These are phyloP conservation scores for Nicotiana undulata DNA, from an alignment of 257 asterid genomes.

Conservation along the genomic window DNA sequence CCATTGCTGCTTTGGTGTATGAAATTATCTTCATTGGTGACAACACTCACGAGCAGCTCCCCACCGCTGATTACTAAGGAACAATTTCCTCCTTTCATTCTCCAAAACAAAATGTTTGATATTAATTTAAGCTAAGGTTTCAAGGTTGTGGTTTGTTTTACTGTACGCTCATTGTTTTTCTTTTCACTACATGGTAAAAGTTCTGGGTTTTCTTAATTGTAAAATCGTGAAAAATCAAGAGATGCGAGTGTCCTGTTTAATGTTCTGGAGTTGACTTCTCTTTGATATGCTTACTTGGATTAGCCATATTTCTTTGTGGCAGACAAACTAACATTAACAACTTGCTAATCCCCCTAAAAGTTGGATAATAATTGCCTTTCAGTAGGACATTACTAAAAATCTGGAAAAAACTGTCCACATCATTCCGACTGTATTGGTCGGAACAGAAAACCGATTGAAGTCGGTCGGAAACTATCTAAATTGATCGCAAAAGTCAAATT, in stretches of 20 bases:
- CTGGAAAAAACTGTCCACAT: too few relatives aligned
- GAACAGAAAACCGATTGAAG: too few relatives aligned
- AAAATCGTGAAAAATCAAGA: not conserved
- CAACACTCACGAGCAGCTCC: slow-evolving; percentile 50
- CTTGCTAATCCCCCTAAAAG: not conserved
- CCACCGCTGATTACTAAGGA: slow-evolving; percentile 39
- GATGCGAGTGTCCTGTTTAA: not conserved
- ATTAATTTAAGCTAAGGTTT: not conserved
- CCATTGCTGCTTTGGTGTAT: slow-evolving; percentile 52
- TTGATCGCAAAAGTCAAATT: too few relatives aligned
- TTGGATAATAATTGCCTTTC: not conserved
- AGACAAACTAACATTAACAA: not conserved
- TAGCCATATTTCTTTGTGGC: not conserved
- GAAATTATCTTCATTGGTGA: slow-evolving; percentile 50
- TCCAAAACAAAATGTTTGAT: not conserved
- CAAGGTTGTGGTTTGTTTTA: not conserved
- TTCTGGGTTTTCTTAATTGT: not conserved
- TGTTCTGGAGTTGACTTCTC: not conserved
- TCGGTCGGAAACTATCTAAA: too few relatives aligned
- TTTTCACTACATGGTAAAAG: not conserved
- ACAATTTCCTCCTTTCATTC: not conserved
- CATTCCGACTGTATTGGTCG: too few relatives aligned
- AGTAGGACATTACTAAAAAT: too few relatives aligned
- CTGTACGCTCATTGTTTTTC: not conserved
- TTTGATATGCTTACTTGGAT: not conserved